Conservation (phyloP, 371 early-diverging fungal species). For the Rhizopus delemar region DNA sequence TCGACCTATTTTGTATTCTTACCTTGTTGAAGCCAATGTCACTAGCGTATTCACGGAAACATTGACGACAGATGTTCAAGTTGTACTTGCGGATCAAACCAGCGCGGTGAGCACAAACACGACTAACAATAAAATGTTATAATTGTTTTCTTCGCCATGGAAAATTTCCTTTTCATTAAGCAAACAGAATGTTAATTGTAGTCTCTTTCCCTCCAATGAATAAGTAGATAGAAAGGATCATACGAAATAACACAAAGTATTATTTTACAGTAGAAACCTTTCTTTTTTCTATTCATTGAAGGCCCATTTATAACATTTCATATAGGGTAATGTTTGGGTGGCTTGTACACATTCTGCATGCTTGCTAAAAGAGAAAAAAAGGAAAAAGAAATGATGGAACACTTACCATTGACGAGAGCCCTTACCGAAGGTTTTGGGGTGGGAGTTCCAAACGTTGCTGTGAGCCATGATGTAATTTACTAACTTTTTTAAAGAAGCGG, state of each 20-base stretch:
- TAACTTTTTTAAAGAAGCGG: conserved; percentile 14
- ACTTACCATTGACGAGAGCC: conserved; percentile 96
- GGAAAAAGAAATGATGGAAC: background rate
- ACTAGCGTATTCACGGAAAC: conserved; percentile 99
- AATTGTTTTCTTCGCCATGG: conserved; percentile 3
- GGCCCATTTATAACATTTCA: background rate
- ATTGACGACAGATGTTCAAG: conserved; percentile 99
- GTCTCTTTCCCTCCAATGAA: background rate
- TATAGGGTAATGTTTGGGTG: conserved; percentile 12
- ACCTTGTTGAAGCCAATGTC: conserved; percentile 86
- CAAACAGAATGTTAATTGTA: background rate
- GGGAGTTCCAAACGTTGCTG: conserved; percentile 94
- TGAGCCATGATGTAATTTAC: conserved; percentile 80
- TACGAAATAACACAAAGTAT: no score
- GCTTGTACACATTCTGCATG: conserved; percentile 17
- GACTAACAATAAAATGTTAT: conserved; percentile 55
- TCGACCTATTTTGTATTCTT: conserved; percentile 1
- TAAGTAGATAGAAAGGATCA: no score
- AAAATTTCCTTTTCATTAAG: conserved; percentile 7
- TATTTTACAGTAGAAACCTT: no score
- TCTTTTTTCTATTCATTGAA: no score
- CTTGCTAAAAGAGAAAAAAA: conserved; percentile 7
- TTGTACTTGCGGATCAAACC: conserved; percentile 99
- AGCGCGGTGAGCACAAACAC: conserved; percentile 97
- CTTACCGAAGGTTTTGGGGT: conserved; percentile 96